Evolutionary conservation across 2,329 filamentous ascomycete genomes (phyloP).

Genomic region (Harringtonia aguacate): DNA sequence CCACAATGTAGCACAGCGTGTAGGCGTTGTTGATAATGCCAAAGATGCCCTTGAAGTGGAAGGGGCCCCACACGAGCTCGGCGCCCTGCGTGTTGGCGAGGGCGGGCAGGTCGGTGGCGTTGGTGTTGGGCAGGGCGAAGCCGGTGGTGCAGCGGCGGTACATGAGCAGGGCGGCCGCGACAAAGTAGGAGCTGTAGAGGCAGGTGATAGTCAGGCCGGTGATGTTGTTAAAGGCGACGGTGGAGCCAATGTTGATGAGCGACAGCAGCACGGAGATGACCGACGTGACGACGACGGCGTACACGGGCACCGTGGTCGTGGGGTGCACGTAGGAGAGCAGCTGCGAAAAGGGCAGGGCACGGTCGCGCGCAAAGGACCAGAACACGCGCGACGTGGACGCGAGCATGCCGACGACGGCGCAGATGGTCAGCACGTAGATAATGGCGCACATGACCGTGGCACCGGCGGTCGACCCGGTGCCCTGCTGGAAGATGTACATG

Average conservation of each 20-base stretch:
- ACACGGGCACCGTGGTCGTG: conserved; percentile 26
- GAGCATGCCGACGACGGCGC: conserved; percentile 38
- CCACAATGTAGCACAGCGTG: too few relatives aligned
- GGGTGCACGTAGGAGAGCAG: conserved; percentile 26
- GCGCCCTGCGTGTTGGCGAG: too few relatives aligned
- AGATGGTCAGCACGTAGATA: conserved; percentile 33
- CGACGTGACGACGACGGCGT: conserved; percentile 1
- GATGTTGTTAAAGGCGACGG: conserved; percentile 1
- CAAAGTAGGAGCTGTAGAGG: conserved; percentile 32
- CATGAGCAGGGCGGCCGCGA: conserved; percentile 29
- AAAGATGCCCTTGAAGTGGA: too few relatives aligned
- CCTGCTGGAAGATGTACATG: conserved; percentile 46
- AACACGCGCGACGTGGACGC: conserved; percentile 20
- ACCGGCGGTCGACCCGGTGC: conserved; percentile 32
- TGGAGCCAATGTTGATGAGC: conserved; percentile 3
- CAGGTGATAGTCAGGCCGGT: conserved; percentile 18
- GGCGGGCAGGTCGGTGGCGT: too few relatives aligned
- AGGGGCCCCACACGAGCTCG: too few relatives aligned
- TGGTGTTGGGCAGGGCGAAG: conserved; percentile 38
- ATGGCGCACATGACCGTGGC: conserved; percentile 37
- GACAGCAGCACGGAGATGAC: conserved; percentile 1
- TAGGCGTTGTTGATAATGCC: too few relatives aligned
- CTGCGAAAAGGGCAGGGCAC: conserved; percentile 24
- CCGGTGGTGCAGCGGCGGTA: conserved; percentile 37
- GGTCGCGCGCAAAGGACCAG: conserved; percentile 21